Conservation (phyloP, 2,329 filamentous ascomycete genomes). For the Claviceps paspali region DNA sequence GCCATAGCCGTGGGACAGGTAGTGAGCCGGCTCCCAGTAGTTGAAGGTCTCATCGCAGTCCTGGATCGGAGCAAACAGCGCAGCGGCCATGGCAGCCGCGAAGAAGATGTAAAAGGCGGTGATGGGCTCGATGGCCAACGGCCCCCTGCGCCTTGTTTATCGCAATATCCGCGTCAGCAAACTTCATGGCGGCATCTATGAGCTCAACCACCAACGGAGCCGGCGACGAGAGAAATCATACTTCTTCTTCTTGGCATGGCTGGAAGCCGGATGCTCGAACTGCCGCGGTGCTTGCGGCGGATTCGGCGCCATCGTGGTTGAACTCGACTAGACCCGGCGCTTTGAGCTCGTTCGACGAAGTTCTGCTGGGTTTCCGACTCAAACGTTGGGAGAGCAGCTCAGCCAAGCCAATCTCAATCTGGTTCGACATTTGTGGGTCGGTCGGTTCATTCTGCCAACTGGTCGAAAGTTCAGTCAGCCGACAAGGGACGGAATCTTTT, state of each 20-base stretch:
- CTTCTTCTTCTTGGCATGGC: constrained; percentile 38
- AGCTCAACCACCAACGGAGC: no score
- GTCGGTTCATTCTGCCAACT: no score
- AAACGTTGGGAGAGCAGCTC: no score
- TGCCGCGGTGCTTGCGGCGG: constrained; percentile 15
- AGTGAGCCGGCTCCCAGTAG: constrained; percentile 96
- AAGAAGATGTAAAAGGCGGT: constrained; percentile 71
- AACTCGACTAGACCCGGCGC: no score
- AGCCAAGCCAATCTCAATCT: no score
- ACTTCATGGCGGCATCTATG: no score
- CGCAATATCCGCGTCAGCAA: constrained; percentile 1
- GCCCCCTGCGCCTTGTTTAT: constrained; percentile 35
- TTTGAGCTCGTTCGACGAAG: no score
- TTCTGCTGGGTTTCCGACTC: no score
- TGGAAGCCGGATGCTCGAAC: constrained; percentile 33
- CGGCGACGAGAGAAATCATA: no score
- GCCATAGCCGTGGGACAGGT: constrained; percentile 81
- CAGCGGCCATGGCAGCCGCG: constrained; percentile 57
- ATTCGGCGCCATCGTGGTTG: constrained; percentile 25
- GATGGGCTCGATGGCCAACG: constrained; percentile 54
- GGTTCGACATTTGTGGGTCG: no score
- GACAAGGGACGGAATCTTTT: no score
- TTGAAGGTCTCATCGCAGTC: constrained; percentile 99
- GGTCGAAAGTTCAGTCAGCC: no score
- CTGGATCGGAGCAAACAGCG: constrained; percentile 76